Conservation (phyloP, 2,329 filamentous ascomycete genomes). For the Pseudogymnoascus sp. region DNA sequence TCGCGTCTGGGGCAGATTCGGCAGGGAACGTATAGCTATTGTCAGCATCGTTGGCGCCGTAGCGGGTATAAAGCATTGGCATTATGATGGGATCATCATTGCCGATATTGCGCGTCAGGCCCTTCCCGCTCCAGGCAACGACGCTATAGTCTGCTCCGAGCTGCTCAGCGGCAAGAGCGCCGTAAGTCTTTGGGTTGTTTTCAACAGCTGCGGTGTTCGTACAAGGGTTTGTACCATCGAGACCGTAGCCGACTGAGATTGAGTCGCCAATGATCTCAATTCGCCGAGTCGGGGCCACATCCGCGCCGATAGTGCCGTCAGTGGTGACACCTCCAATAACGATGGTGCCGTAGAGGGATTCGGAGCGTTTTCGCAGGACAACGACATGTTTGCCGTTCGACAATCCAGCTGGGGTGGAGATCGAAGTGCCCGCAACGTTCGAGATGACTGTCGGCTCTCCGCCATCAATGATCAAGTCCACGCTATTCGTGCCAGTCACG, state of each 20-base stretch:
- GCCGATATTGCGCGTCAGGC: slow-evolving; percentile 33
- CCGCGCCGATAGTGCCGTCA: slow-evolving; percentile 24
- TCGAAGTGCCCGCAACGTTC: slow-evolving; percentile 24
- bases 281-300: slow-evolving; percentile 24
- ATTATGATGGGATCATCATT: slow-evolving; percentile 28
- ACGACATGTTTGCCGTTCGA: slow-evolving; percentile 29
- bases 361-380: slow-evolving; percentile 32
- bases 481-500: slow-evolving; percentile 27
- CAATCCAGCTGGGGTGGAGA: slow-evolving; percentile 27
- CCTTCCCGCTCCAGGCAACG: slow-evolving; percentile 38
- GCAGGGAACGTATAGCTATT: slow-evolving; percentile 32
- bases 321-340: slow-evolving; percentile 24
- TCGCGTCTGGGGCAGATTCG: slow-evolving; percentile 25
- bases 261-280: slow-evolving; percentile 39
- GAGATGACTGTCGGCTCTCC: slow-evolving; percentile 23
- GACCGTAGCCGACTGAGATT: slow-evolving; percentile 37
- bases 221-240: slow-evolving; percentile 34
- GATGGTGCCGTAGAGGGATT: slow-evolving; percentile 28
- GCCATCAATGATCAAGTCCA: slow-evolving; percentile 29
- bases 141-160: slow-evolving; percentile 35
- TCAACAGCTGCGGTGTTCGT: slow-evolving; percentile 32
- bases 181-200: slow-evolving; percentile 35
- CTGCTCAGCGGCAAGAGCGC: slow-evolving; percentile 33
- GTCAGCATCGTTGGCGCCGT: slow-evolving; percentile 33
- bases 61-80: slow-evolving; percentile 35